A percentile compares a stretch with the other conserved stretches of the same genome.
Conservation (phyloP, 352 stramenopile species). For the Phytophthora cactorum region DNA sequence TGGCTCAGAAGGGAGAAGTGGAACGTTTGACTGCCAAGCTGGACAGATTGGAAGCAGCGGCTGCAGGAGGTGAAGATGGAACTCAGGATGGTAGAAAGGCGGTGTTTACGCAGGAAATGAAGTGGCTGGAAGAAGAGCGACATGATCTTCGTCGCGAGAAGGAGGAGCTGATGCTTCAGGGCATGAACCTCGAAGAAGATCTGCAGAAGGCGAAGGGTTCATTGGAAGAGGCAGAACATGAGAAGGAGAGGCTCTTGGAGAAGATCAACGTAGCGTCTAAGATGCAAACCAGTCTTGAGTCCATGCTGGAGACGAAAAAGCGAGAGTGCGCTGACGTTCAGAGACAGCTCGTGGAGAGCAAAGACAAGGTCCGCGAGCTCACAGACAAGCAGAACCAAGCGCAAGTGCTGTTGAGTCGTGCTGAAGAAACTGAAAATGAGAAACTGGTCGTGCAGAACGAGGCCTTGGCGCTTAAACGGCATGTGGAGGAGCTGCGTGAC, state of each 20-base stretch:
- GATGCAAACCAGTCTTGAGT: slow-evolving; percentile 48
- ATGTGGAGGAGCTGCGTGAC: slow-evolving; percentile 72
- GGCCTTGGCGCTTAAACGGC: slow-evolving; percentile 54
- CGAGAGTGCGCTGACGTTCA: slow-evolving; percentile 48
- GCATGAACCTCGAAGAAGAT: slow-evolving; percentile 67
- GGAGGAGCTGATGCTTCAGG: slow-evolving; percentile 60
- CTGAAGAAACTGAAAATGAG: slow-evolving; percentile 70
- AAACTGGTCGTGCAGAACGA: slow-evolving; percentile 74
- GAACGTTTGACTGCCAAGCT: slow-evolving; percentile 55
- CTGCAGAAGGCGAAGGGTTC: slow-evolving; percentile 50
- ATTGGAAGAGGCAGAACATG: slow-evolving; percentile 41
- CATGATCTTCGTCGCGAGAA: slow-evolving; percentile 58
- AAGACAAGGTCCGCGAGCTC: slow-evolving; percentile 53
- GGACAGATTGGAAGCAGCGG: slow-evolving; percentile 33
- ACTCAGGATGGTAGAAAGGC: slow-evolving; percentile 30
- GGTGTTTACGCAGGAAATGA: slow-evolving; percentile 67
- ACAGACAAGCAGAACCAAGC: slow-evolving; percentile 46
- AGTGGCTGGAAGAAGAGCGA: slow-evolving; percentile 77
- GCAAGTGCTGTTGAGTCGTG: slow-evolving; percentile 47
- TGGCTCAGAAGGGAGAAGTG: slow-evolving; percentile 62
- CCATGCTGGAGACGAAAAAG: slow-evolving; percentile 66
- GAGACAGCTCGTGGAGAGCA: slow-evolving; percentile 50
- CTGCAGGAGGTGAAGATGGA: slow-evolving; percentile 12
- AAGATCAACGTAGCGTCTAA: slow-evolving; percentile 44
- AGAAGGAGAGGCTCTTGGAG: slow-evolving; percentile 59